phyloP scores from a whole-genome alignment of 306 rosid genomes.

The Castanea mollissima region DNA sequence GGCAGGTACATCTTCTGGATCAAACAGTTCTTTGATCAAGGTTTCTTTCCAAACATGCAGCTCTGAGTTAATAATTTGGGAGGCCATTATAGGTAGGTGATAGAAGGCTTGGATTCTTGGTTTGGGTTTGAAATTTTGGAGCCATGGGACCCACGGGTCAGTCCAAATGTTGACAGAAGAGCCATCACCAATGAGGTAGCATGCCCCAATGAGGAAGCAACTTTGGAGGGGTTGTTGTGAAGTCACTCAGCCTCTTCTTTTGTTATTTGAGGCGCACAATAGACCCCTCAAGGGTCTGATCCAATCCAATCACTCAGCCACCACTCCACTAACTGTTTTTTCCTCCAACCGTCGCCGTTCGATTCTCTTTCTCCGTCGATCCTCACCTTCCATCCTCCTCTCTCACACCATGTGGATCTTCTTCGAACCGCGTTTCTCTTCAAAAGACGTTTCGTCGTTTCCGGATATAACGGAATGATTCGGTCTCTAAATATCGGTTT shows the following conservation, averaged over 20 bases:
- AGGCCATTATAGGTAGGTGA: no score
- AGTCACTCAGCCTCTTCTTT: background rate
- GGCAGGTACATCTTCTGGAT: no score
- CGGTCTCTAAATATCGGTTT: background rate
- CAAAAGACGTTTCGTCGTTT: background rate
- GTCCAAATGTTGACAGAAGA: no score
- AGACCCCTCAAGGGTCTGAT: conserved; percentile 20
- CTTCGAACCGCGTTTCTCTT: background rate
- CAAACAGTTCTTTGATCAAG: no score
- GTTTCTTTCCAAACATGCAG: no score
- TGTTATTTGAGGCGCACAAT: background rate
- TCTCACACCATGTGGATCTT: background rate
- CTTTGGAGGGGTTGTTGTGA: no score
- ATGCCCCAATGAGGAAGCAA: no score
- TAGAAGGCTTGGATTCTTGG: no score
- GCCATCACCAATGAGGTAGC: no score
- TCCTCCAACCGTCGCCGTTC: background rate
- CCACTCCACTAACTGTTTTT: background rate
- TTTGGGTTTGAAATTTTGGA: no score
- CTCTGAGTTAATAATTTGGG: no score
- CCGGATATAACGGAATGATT: background rate
- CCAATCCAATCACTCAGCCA: background rate
- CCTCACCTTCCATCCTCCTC: background rate
- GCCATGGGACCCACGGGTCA: no score
- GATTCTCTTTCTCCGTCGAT: background rate